These are phyloP conservation scores for Xylaria digitata DNA, from an alignment of 2,329 filamentous ascomycete species.

Conservation along the genomic window DNA sequence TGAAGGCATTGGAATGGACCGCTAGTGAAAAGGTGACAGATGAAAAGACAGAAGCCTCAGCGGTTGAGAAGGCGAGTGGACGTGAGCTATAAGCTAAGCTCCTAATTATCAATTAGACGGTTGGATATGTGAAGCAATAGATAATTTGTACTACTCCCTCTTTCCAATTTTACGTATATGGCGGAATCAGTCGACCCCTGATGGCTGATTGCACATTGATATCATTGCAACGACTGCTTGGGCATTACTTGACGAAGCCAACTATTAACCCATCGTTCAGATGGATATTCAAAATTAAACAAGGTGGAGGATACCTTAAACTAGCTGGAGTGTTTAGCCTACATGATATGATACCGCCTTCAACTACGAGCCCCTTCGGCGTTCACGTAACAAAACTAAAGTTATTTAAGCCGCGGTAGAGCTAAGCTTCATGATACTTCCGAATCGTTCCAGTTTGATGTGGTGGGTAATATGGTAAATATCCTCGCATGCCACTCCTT, in stretches of 20 bases:
- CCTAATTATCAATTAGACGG: not conserved
- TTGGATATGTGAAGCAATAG: not conserved
- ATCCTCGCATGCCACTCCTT: not conserved
- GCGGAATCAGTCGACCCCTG: not conserved
- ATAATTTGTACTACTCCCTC: slow-evolving; percentile 8
- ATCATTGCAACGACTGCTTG: not conserved
- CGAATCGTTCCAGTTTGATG: not conserved
- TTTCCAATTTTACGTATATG: not conserved
- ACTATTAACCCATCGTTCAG: too few species aligned
- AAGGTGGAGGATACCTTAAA: not conserved
- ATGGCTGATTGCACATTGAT: not conserved
- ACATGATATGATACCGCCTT: too few species aligned
- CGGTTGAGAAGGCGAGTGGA: slow-evolving; percentile 76
- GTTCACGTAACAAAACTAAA: not conserved
- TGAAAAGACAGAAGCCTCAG: slow-evolving; percentile 61
- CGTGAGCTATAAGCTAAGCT: slow-evolving; percentile 63
- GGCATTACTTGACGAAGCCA: not conserved
- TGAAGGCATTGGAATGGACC: slow-evolving; percentile 91
- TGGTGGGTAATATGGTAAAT: not conserved
- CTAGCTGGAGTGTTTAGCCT: not conserved
- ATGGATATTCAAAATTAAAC: not conserved
- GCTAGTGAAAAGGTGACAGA: slow-evolving; percentile 67
- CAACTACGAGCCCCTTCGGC: too few species aligned
- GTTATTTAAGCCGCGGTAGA: not conserved
- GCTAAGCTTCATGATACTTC: not conserved